Base-by-base conservation (phyloP, 345 rosid species). In the Raphanus raphanistrum region DNA sequence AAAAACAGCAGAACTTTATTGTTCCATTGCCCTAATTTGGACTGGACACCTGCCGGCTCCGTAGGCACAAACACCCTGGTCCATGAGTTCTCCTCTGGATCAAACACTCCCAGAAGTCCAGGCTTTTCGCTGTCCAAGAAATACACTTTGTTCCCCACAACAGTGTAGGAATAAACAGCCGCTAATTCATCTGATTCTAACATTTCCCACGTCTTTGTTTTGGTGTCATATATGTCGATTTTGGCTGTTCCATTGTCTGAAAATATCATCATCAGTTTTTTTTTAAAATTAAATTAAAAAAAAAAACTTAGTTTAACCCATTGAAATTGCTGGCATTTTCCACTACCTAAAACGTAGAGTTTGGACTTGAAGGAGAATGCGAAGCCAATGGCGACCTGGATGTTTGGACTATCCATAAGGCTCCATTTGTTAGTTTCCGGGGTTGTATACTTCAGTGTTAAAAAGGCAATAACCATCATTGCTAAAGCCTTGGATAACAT, bases 111-210 rank as follows among this genome's bases (percentile, higher is more conserved):
- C 35, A 94, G 73, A 71, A 80, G 86, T 80, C 96, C 70, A 65
- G 90, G 93, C 82, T 84, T 88, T 65, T 86, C 90, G 94, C 97
- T 90, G 80, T 92, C 96, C 89, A 89, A 84, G 29, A 91, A 92
- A 81, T 82, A 90, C 77, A 92, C 92, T 82, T 88, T 90, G 70
- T 83, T 82, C 55, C 76, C 89, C 70, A 89, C 75, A 65, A 86
- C 88, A 25, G 93, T 90, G 77, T 92, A 91, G 27, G 98, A 88
- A 27, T 97, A 90, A 12, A 88, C 97, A 35, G 41, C 41, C 41
- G 41, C 9, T 35, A 35, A 35, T 7, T 35, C 41, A 35, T 35
- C 9, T 35, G 41, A 35, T 35, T 35, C 41, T 6, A 35, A 35
- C 41, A 35, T 35, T 35, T 83, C 12, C 98, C 98, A 92, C 58